Evolutionary conservation across 495 filamentous ascomycete species (phyloP).

Genomic region (Neohortaea acidophila): DNA sequence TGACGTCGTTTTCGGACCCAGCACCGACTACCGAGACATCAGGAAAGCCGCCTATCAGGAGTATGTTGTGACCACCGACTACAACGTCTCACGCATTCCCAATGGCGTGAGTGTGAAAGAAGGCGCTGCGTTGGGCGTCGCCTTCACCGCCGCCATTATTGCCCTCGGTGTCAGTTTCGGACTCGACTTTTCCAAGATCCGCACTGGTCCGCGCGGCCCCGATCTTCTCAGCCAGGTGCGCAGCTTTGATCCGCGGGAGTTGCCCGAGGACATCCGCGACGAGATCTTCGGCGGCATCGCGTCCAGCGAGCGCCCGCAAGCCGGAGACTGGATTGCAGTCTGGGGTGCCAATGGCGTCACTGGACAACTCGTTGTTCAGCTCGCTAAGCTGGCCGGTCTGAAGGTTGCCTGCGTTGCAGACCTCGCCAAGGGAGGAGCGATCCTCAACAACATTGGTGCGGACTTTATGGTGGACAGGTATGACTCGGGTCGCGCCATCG

Average conservation of each 20-base stretch:
- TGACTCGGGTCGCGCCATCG: constrained; percentile 41
- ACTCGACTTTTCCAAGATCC: constrained; percentile 36
- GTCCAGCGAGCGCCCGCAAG: constrained; percentile 30
- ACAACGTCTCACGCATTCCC: constrained; percentile 47
- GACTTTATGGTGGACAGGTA: constrained; percentile 49
- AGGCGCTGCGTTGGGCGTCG: constrained; percentile 47
- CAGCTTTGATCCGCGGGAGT: constrained; percentile 22
- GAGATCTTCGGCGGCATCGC: constrained; percentile 38
- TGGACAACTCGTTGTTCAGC: constrained; percentile 42
- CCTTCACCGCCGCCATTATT: constrained; percentile 44
- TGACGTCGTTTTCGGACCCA: constrained; percentile 37
- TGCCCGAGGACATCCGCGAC: constrained; percentile 38
- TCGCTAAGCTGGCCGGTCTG: constrained; percentile 44
- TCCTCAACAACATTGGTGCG: constrained; percentile 36
- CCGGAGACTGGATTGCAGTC: constrained; percentile 50
- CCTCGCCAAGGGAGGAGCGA: constrained; percentile 42
- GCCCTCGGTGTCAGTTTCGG: constrained; percentile 34
- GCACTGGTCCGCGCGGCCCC: constrained; percentile 32
- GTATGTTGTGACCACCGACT: constrained; percentile 46
- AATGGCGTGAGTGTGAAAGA: constrained; percentile 31
- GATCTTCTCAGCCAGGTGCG: constrained; percentile 35
- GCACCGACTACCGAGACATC: constrained; percentile 57
- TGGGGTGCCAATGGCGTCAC: constrained; percentile 55
- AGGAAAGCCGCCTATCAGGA: constrained; percentile 55
- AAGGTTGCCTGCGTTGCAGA: constrained; percentile 44